phyloP scores from a whole-genome alignment of 257 asterid genomes.

The Ehretia macrophylla region DNA sequence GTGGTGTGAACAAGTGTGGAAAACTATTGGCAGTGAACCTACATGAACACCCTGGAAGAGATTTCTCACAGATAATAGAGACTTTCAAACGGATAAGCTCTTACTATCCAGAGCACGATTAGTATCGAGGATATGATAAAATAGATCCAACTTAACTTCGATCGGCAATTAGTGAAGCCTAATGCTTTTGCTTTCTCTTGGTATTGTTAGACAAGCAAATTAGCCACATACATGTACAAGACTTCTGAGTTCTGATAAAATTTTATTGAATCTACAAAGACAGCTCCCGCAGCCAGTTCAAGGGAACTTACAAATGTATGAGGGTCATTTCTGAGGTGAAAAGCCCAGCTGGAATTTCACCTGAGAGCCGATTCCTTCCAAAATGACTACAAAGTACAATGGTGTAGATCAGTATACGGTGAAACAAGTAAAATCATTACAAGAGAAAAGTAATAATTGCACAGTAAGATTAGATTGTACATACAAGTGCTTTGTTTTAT shows the following conservation, averaged over 20 bases:
- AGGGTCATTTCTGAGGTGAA: conserved; percentile 56
- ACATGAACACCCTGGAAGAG: no score
- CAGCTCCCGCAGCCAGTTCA: background rate
- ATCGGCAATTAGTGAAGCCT: no score
- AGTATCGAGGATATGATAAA: no score
- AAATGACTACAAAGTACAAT: conserved; percentile 57
- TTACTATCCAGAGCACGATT: no score
- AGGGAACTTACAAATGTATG: conserved; percentile 70
- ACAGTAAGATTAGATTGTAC: conserved; percentile 10
- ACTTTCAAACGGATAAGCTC: no score
- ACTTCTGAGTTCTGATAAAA: no score
- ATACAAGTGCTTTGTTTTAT: conserved; percentile 71
- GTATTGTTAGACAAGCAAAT: background rate
- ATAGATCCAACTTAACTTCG: no score
- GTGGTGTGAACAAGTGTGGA: no score
- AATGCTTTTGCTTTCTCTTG: no score
- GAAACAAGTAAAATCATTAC: background rate
- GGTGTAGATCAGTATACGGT: conserved; percentile 1
- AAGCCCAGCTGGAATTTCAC: conserved; percentile 63
- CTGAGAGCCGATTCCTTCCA: conserved; percentile 69
- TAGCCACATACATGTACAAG: background rate
- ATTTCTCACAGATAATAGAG: no score
- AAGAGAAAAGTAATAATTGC: background rate
- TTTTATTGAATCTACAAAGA: background rate
- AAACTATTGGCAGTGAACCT: no score